These are phyloP conservation scores for Lophium mytilinum DNA, from an alignment of 495 filamentous ascomycete genomes.

Conservation along the genomic window DNA sequence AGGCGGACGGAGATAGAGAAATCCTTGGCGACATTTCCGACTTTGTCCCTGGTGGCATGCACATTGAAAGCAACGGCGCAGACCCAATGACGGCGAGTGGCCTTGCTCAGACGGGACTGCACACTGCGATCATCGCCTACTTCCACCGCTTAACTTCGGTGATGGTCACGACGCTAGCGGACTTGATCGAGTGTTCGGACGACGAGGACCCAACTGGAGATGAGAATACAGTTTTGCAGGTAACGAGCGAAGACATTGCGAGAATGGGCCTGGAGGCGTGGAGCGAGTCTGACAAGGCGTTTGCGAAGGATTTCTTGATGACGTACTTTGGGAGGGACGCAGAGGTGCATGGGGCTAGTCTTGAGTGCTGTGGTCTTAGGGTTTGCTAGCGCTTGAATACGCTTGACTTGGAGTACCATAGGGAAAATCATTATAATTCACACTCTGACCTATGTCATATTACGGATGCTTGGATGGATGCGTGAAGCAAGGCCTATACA, in stretches of 20 bases:
- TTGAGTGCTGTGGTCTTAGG: slow-evolving; percentile 74
- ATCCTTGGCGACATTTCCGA: slow-evolving; percentile 29
- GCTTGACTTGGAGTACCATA: background rate
- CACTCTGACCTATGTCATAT: too few species aligned
- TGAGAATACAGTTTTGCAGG: slow-evolving; percentile 17
- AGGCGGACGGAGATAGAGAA: slow-evolving; percentile 26
- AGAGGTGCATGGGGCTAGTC: slow-evolving; percentile 58
- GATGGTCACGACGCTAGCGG: slow-evolving; percentile 60
- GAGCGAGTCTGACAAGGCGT: slow-evolving; percentile 68
- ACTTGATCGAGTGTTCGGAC: slow-evolving; percentile 53
- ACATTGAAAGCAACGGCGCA: slow-evolving; percentile 30
- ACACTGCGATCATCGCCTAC: slow-evolving; percentile 78
- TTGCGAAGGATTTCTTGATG: slow-evolving; percentile 57
- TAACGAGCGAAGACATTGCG: slow-evolving; percentile 52
- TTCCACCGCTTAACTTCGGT: slow-evolving; percentile 80
- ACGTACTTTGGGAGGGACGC: slow-evolving; percentile 67
- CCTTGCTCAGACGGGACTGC: slow-evolving; percentile 26
- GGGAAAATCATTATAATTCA: too few species aligned
- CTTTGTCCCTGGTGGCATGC: slow-evolving; percentile 32
- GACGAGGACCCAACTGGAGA: slow-evolving; percentile 41
- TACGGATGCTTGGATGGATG: too few species aligned
- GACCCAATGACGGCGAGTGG: background rate
- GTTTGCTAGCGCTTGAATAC: slow-evolving; percentile 47
- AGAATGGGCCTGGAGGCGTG: slow-evolving; percentile 82
- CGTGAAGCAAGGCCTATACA: too few species aligned